phyloP scores from a whole-genome alignment of 1,139 yeast species.

The Candida tetrigidarum region DNA sequence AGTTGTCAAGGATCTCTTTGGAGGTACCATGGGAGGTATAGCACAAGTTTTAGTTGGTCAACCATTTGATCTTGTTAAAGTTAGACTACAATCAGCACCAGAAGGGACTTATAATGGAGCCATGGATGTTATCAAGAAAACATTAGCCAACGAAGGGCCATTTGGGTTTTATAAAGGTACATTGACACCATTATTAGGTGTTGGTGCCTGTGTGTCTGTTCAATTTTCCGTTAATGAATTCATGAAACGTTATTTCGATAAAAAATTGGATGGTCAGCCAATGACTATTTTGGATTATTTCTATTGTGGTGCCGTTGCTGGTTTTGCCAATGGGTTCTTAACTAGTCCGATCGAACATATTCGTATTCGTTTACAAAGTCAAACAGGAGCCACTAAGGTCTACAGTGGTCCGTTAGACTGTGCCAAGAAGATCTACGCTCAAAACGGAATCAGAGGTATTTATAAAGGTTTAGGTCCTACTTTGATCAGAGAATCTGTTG shows the following conservation, averaged over 20 bases:
- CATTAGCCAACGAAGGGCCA: constrained; percentile 76
- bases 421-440: constrained; percentile 56
- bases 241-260: constrained; percentile 77
- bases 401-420: constrained; percentile 86
- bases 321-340: constrained; percentile 82
- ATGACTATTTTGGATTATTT: constrained; percentile 64
- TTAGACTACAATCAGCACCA: constrained; percentile 84
- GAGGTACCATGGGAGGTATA: constrained; percentile 93
- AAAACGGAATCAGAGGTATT: constrained; percentile 62
- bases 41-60: constrained; percentile 96
- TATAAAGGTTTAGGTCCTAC: constrained; percentile 85
- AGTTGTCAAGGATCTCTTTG: constrained; percentile 79
- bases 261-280: constrained; percentile 42
- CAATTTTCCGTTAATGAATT: constrained; percentile 85
- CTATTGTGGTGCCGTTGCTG: constrained; percentile 84
- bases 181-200: constrained; percentile 81
- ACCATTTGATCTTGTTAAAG: constrained; percentile 95
- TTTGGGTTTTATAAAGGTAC: constrained; percentile 91
- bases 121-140: constrained; percentile 70
- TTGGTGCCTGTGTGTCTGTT: constrained; percentile 92
- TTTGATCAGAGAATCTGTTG: constrained; percentile 79
- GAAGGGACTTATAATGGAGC: constrained; percentile 78
- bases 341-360: constrained; percentile 95
- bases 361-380: constrained; percentile 89
- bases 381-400: constrained; percentile 50